Percentiles rank a stretch among this genome's conserved stretches.
These are phyloP conservation scores for Pseudozyma hubeiensis DNA, from an alignment of 1,284 basidiomycete species.

Conservation along the genomic window DNA sequence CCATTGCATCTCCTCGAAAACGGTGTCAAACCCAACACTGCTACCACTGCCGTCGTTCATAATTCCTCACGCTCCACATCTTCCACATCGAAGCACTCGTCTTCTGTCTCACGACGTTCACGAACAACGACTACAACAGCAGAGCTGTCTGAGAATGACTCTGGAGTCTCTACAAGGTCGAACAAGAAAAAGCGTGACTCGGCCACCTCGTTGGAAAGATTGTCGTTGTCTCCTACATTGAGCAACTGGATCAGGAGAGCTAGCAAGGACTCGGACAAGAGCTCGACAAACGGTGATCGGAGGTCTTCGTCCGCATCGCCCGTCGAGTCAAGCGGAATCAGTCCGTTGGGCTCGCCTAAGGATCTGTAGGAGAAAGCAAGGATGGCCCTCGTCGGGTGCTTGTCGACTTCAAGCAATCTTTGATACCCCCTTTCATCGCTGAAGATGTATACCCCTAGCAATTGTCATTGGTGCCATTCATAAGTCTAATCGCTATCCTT, in stretches of 20 bases:
- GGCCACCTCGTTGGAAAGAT: constrained; percentile 14
- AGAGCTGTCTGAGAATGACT: constrained; percentile 10
- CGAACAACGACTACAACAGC: constrained; percentile 3
- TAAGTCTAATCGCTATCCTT: no score
- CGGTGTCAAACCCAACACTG: constrained; percentile 26
- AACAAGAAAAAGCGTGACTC: constrained; percentile 30
- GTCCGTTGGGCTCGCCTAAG: constrained; percentile 18
- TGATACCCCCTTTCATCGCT: no score
- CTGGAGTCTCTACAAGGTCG: constrained; percentile 1
- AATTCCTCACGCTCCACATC: constrained; percentile 6
- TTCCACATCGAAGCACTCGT: not conserved
- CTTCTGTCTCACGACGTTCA: not conserved
- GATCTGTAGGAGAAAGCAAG: constrained; percentile 8
- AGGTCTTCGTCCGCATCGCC: not conserved
- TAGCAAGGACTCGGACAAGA: constrained; percentile 35
- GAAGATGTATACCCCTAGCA: no score
- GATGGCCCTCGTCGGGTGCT: no score
- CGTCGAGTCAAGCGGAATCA: constrained; percentile 2
- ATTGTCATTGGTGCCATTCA: no score
- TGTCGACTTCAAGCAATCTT: no score
- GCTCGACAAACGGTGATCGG: not conserved
- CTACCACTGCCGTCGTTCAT: not conserved
- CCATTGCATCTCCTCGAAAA: constrained; percentile 46
- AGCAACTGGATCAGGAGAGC: constrained; percentile 34
- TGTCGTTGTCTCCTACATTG: constrained; percentile 24